Conservation (phyloP, 1,284 basidiomycete genomes). For the Pseudozyma hubeiensis region DNA sequence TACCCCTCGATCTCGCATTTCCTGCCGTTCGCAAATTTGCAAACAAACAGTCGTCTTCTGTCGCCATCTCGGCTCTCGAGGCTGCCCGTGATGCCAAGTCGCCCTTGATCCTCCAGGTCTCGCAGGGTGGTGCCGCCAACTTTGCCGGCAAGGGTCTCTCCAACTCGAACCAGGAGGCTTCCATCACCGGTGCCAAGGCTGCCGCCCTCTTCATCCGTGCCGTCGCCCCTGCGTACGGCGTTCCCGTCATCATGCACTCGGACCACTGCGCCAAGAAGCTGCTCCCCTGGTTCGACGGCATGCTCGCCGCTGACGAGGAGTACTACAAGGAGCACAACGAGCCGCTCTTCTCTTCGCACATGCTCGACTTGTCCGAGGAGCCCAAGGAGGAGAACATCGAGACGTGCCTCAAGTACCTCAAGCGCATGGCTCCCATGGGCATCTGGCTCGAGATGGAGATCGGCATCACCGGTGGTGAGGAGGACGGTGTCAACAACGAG, state of each 20-base stretch:
- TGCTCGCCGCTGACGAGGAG: slow-evolving; percentile 95
- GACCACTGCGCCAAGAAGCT: slow-evolving; percentile 99
- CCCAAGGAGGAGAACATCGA: slow-evolving; percentile 96
- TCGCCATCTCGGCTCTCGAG: slow-evolving; percentile 67
- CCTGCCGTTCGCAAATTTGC: neutral
- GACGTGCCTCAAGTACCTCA: slow-evolving; percentile 93
- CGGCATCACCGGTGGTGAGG: slow-evolving; percentile 99
- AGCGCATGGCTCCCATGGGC: slow-evolving; percentile 87
- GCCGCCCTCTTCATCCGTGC: slow-evolving; percentile 90
- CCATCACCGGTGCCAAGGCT: slow-evolving; percentile 88
- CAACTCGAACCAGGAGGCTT: slow-evolving; percentile 97
- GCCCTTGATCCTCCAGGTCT: slow-evolving; percentile 97
- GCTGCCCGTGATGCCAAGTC: slow-evolving; percentile 81
- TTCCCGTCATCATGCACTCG: slow-evolving; percentile 94
- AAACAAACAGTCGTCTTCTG: slow-evolving; percentile 50
- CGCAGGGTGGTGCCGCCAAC: slow-evolving; percentile 95
- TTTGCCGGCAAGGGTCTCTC: slow-evolving; percentile 96
- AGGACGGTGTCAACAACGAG: slow-evolving; percentile 86
- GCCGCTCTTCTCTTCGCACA: slow-evolving; percentile 98
- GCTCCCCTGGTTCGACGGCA: slow-evolving; percentile 98
- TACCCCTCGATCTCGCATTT: neutral
- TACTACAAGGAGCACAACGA: slow-evolving; percentile 90
- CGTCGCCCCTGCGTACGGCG: slow-evolving; percentile 75
- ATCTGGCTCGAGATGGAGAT: slow-evolving; percentile 99
- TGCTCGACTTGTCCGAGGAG: slow-evolving; percentile 99